Percentiles rank a stretch among this genome's conserved stretches.
These are phyloP conservation scores for Sarocladium oryzae DNA, from an alignment of 2,329 filamentous ascomycete species.

Conservation along the genomic window DNA sequence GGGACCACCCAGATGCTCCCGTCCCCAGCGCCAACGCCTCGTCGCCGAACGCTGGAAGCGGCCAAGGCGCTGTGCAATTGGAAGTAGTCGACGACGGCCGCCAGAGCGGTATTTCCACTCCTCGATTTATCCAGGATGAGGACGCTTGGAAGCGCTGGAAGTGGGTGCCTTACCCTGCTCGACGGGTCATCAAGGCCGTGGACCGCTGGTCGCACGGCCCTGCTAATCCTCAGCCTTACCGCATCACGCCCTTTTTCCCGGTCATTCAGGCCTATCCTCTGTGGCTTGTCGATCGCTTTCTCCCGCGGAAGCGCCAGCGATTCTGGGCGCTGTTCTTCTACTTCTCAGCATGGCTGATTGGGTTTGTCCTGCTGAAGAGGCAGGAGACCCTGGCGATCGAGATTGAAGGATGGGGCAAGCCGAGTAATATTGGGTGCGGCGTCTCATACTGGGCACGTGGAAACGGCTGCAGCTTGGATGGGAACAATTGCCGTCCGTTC, in stretches of 20 bases:
- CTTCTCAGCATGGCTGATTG: conserved; percentile 60
- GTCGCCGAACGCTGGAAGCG: conserved; percentile 19
- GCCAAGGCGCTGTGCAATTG: conserved; percentile 19
- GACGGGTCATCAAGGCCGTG: conserved; percentile 35
- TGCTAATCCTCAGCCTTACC: conserved; percentile 37
- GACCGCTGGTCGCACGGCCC: conserved; percentile 51
- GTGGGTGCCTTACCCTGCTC: conserved; percentile 53
- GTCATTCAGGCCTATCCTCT: conserved; percentile 61
- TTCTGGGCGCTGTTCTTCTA: conserved; percentile 52
- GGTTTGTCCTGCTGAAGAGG: conserved; percentile 63
- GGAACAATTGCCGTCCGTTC: conserved; percentile 70
- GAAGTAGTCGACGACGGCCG: conserved; percentile 32
- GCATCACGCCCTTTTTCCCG: conserved; percentile 57
- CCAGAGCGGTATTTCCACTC: conserved; percentile 37
- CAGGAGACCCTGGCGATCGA: conserved; percentile 53
- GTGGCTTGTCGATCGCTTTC: conserved; percentile 52
- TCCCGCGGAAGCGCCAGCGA: conserved; percentile 54
- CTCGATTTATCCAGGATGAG: conserved; percentile 55
- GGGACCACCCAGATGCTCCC: conserved; percentile 35
- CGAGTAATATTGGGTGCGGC: conserved; percentile 59
- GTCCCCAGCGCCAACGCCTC: conserved; percentile 15
- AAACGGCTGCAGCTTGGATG: conserved; percentile 69
- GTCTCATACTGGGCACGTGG: conserved; percentile 64
- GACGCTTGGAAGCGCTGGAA: conserved; percentile 39
- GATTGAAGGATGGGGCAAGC: conserved; percentile 61